Conservation (phyloP, 1,284 basidiomycete species). For the Anthracocystis setariae region DNA sequence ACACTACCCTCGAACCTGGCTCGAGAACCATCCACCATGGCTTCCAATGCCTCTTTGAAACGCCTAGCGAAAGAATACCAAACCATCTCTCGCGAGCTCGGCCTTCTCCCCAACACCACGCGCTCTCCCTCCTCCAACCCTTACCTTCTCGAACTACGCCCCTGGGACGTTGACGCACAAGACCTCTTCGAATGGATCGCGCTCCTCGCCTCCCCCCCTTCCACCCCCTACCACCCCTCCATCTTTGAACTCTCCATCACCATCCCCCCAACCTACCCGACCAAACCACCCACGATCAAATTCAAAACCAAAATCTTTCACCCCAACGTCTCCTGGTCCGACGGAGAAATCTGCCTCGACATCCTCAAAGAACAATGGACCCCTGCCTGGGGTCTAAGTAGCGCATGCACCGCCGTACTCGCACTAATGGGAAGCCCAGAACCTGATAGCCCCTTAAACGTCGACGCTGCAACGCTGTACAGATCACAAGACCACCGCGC, state of each 20-base stretch:
- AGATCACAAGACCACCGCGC: constrained; percentile 48
- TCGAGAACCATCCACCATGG: constrained; percentile 12
- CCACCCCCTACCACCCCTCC: constrained; percentile 47
- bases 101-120: constrained; percentile 7
- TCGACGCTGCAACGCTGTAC: constrained; percentile 64
- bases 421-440: constrained; percentile 65
- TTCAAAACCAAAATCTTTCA: constrained; percentile 64
- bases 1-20: not conserved
- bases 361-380: constrained; percentile 65
- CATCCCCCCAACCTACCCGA: constrained; percentile 58
- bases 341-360: constrained; percentile 68
- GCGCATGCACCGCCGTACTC: constrained; percentile 62
- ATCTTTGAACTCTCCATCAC: constrained; percentile 52
- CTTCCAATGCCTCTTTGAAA: constrained; percentile 31
- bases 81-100: constrained; percentile 34
- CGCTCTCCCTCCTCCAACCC: constrained; percentile 35
- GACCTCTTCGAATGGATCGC: constrained; percentile 64
- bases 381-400: constrained; percentile 66
- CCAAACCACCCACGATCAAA: constrained; percentile 61
- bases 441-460: constrained; percentile 66
- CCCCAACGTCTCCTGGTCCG: constrained; percentile 63
- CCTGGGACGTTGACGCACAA: constrained; percentile 53
- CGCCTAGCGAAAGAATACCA: constrained; percentile 56
- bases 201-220: constrained; percentile 37
- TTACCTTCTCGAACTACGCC: constrained; percentile 53